A percentile compares a stretch with the other conserved stretches of the same genome.
Evolutionary conservation across 1,139 yeast genomes (phyloP).

Genomic region (Sugiyamaella paludigena): DNA sequence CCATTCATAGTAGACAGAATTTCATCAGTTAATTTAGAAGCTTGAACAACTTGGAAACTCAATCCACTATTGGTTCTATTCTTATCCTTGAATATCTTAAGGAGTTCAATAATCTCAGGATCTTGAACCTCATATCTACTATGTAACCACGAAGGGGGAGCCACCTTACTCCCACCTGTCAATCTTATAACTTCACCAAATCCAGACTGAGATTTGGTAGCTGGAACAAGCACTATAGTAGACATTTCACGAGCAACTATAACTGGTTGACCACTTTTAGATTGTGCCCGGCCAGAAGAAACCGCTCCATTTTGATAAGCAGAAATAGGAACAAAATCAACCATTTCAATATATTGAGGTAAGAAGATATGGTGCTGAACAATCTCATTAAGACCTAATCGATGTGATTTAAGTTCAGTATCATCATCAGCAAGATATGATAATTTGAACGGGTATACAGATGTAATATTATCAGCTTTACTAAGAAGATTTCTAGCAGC

Average conservation of each 20-base stretch:
- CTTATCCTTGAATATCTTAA: conserved; percentile 23
- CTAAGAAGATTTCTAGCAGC: conserved; percentile 70
- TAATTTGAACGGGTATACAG: conserved; percentile 90
- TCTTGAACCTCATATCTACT: conserved; percentile 49
- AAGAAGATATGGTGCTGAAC: conserved; percentile 77
- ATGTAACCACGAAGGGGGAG: conserved; percentile 83
- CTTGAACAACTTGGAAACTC: conserved; percentile 32
- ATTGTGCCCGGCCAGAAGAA: conserved; percentile 30
- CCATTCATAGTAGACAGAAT: conserved; percentile 10
- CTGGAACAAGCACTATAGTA: conserved; percentile 61
- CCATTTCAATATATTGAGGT: conserved; percentile 67
- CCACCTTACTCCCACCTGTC: conserved; percentile 69
- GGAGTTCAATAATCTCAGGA: conserved; percentile 29
- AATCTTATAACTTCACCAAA: conserved; percentile 67
- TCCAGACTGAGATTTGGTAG: conserved; percentile 43
- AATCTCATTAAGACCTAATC: conserved; percentile 80
- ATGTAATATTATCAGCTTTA: conserved; percentile 65
- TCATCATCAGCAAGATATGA: conserved; percentile 32
- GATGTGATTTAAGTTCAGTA: conserved; percentile 43
- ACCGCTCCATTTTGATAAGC: conserved; percentile 51
- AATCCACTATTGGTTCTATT: conserved; percentile 28
- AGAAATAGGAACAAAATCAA: conserved; percentile 68
- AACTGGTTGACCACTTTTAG: conserved; percentile 34
- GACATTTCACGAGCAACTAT: conserved; percentile 76
- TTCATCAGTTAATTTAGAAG: conserved; percentile 25